Evolutionary conservation across 305 asterid genomes (phyloP).

Genomic region (Fraxinus velutina): DNA sequence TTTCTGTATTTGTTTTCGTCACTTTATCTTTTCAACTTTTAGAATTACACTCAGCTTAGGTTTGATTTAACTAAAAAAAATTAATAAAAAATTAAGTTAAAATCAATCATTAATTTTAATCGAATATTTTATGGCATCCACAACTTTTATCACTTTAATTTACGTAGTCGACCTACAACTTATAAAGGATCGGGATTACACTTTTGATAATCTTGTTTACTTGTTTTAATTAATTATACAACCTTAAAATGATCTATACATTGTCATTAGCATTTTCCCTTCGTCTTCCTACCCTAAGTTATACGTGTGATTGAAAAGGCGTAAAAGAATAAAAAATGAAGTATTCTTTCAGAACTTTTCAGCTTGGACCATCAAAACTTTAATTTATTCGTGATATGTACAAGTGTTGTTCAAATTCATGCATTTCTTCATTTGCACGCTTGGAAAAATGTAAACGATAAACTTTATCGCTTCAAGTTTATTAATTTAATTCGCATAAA

Average conservation of each 20-base stretch:
- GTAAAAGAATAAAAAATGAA: background rate
- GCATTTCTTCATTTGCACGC: background rate
- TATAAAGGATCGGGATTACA: background rate
- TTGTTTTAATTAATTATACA: background rate
- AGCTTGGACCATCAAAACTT: background rate
- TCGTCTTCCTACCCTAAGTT: background rate
- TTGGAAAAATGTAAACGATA: background rate
- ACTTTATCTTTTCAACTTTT: background rate
- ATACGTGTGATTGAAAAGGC: background rate
- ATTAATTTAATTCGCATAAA: background rate
- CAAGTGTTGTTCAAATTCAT: background rate
- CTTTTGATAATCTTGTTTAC: background rate
- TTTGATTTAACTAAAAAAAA: too few relatives aligned
- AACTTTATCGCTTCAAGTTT: background rate
- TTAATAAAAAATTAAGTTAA: too few relatives aligned
- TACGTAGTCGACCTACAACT: background rate
- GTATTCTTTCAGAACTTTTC: background rate
- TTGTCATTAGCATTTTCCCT: background rate
- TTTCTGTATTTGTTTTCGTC: background rate
- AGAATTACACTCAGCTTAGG: background rate
- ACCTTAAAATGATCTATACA: background rate
- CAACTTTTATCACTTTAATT: background rate
- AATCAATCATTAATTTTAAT: too few relatives aligned
- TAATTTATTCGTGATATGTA: background rate
- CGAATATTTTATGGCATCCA: background rate